Evolutionary conservation across 1,139 yeast species (phyloP).

Genomic region (Saccharomyces hybrid): DNA sequence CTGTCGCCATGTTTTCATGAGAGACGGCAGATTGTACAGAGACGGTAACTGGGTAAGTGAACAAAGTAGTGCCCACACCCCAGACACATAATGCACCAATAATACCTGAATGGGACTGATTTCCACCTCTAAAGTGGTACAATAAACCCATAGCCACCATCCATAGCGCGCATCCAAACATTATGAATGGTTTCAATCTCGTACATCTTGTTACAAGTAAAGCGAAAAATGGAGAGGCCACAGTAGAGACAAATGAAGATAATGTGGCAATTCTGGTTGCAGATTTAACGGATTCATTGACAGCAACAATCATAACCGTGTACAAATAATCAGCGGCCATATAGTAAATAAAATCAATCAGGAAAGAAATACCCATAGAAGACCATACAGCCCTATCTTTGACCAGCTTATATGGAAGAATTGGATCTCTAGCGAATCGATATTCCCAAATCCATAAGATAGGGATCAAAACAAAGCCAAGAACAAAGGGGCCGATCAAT

Average conservation of each 20-base stretch:
- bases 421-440: constrained; percentile 45
- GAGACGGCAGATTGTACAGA: constrained; percentile 56
- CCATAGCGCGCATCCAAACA: constrained; percentile 52
- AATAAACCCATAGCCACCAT: constrained; percentile 53
- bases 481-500: constrained; percentile 55
- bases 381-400: constrained; percentile 66
- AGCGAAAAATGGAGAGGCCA: constrained; percentile 56
- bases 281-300: constrained; percentile 48
- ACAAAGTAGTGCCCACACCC: constrained; percentile 70
- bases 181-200: constrained; percentile 52
- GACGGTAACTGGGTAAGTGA: constrained; percentile 60
- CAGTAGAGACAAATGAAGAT: constrained; percentile 57
- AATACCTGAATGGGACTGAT: constrained; percentile 45
- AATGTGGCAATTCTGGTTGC: constrained; percentile 61
- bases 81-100: constrained; percentile 59
- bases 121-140: constrained; percentile 49
- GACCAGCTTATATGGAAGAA: constrained; percentile 49
- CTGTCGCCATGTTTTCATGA: constrained; percentile 60
- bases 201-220: constrained; percentile 44
- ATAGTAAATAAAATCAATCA: constrained; percentile 48
- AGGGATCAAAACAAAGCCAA: constrained; percentile 55
- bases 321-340: constrained; percentile 66
- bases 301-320: constrained; percentile 56
- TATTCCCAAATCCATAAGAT: constrained; percentile 49
- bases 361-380: constrained; percentile 40